Percentiles rank a stretch among this genome's conserved stretches.
phyloP scores from a whole-genome alignment of 2,329 filamentous ascomycete species.

The Stachybotrys chlorohalonatus region DNA sequence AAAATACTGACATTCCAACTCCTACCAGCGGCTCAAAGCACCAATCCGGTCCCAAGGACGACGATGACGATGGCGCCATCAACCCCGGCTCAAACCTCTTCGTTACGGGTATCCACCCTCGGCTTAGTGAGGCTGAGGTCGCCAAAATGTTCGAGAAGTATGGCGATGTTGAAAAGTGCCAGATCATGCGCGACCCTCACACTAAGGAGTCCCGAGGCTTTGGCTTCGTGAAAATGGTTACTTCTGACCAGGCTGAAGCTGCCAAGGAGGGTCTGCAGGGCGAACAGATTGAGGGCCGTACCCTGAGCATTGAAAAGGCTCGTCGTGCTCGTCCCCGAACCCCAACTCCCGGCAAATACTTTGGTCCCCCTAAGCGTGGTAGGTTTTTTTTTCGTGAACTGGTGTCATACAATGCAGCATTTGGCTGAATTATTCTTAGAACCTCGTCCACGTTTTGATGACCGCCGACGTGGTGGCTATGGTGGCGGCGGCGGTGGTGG shows the following conservation, averaged over 20 bases:
- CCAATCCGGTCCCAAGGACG: conserved; percentile 38
- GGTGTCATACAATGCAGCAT: not conserved
- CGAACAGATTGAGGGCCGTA: conserved; percentile 89
- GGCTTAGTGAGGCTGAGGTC: conserved; percentile 81
- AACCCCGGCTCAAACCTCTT: conserved; percentile 98
- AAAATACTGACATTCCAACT: not conserved
- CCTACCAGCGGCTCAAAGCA: conserved; percentile 39
- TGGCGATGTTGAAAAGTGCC: conserved; percentile 96
- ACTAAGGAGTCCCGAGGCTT: conserved; percentile 98
- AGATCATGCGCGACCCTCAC: conserved; percentile 98
- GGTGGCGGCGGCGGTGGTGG: conserved; percentile 38
- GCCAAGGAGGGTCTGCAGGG: conserved; percentile 94
- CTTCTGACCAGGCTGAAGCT: conserved; percentile 87
- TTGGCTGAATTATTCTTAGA: conserved; percentile 17
- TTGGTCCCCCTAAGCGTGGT: conserved; percentile 96
- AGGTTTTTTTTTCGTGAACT: conserved; percentile 27
- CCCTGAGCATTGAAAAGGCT: conserved; percentile 97
- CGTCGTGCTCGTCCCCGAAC: conserved; percentile 90
- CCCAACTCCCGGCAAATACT: conserved; percentile 97
- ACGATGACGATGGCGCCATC: conserved; percentile 68
- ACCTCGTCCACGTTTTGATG: conserved; percentile 41
- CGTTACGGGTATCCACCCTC: conserved; percentile 94
- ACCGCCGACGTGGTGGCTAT: conserved; percentile 55
- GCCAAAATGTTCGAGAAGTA: conserved; percentile 97
- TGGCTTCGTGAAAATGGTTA: conserved; percentile 98